Percentiles rank a stretch among this genome's conserved stretches.
phyloP scores from a whole-genome alignment of 441 rosid genomes.

The Gossypium gossypioides region DNA sequence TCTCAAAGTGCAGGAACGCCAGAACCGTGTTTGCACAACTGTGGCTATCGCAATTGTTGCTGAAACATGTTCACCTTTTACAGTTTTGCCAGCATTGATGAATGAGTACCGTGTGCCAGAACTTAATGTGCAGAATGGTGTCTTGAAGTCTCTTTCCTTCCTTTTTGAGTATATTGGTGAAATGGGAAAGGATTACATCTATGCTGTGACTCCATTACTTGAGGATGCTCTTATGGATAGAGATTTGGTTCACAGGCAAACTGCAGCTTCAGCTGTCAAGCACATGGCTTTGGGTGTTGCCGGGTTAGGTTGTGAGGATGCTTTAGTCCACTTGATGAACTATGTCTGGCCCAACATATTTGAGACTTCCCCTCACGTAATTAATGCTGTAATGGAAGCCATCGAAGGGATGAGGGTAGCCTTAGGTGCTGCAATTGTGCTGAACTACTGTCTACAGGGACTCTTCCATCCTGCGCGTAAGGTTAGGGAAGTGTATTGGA shows the following conservation, averaged over 20 bases:
- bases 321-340: conserved; percentile 74
- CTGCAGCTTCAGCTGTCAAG: conserved; percentile 93
- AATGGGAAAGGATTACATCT: conserved; percentile 95
- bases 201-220: conserved; percentile 91
- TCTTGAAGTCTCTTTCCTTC: conserved; percentile 85
- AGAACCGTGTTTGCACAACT: conserved; percentile 95
- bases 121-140: conserved; percentile 96
- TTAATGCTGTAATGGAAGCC: conserved; percentile 91
- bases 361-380: conserved; percentile 97
- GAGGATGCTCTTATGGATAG: conserved; percentile 98
- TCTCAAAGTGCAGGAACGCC: conserved; percentile 95
- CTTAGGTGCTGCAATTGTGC: conserved; percentile 66
- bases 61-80: conserved; percentile 95
- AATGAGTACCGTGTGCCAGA: conserved; percentile 92
- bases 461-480: conserved; percentile 92
- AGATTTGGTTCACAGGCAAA: conserved; percentile 93
- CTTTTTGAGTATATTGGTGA: conserved; percentile 95
- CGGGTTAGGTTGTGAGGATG: conserved; percentile 98
- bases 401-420: conserved; percentile 95
- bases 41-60: conserved; percentile 96
- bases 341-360: conserved; percentile 96
- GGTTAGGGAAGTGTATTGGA: conserved; percentile 97
- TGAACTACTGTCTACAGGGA: conserved; percentile 92
- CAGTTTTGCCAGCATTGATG: conserved; percentile 86
- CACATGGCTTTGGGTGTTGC: conserved; percentile 98